These are phyloP conservation scores for Ophiosphaerella narmari DNA, from an alignment of 2,329 filamentous ascomycete genomes.

Conservation along the genomic window DNA sequence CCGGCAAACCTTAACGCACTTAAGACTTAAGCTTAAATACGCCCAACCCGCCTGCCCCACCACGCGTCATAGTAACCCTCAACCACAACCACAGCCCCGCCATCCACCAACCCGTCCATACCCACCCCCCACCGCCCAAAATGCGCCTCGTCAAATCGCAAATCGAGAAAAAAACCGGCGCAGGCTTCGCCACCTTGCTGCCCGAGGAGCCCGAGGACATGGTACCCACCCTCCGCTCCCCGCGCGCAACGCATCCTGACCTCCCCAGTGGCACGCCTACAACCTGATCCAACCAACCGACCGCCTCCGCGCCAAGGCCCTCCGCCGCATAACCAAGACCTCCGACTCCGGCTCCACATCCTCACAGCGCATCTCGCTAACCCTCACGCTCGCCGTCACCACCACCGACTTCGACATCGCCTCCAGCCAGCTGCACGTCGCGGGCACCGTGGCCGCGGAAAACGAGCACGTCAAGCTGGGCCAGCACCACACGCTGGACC, in stretches of 20 bases:
- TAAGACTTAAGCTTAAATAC: slow-evolving; percentile 7
- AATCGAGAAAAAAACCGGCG: slow-evolving; percentile 66
- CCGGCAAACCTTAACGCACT: slow-evolving; percentile 5
- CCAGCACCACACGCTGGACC: slow-evolving; percentile 73
- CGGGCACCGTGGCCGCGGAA: slow-evolving; percentile 67
- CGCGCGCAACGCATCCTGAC: not conserved
- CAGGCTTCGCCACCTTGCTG: slow-evolving; percentile 66
- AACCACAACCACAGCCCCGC: not conserved
- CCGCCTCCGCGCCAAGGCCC: slow-evolving; percentile 66
- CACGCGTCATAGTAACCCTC: slow-evolving; percentile 15
- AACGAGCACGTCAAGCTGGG: slow-evolving; percentile 71
- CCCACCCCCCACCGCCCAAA: not conserved
- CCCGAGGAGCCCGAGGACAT: slow-evolving; percentile 78
- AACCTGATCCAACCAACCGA: slow-evolving; percentile 72
- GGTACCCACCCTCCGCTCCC: slow-evolving; percentile 48
- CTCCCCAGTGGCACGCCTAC: slow-evolving; percentile 72
- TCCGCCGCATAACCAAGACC: slow-evolving; percentile 68
- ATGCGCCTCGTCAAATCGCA: slow-evolving; percentile 72
- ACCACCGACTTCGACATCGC: slow-evolving; percentile 72
- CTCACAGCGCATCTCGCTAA: slow-evolving; percentile 67
- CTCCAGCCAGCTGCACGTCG: slow-evolving; percentile 70
- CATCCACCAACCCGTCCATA: not conserved
- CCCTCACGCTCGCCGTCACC: slow-evolving; percentile 68
- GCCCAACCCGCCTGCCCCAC: slow-evolving; percentile 9
- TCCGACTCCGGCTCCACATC: slow-evolving; percentile 64